Evolutionary conservation across 2,329 filamentous ascomycete genomes (phyloP).

Genomic region (Neofusicoccum umdonicola): DNA sequence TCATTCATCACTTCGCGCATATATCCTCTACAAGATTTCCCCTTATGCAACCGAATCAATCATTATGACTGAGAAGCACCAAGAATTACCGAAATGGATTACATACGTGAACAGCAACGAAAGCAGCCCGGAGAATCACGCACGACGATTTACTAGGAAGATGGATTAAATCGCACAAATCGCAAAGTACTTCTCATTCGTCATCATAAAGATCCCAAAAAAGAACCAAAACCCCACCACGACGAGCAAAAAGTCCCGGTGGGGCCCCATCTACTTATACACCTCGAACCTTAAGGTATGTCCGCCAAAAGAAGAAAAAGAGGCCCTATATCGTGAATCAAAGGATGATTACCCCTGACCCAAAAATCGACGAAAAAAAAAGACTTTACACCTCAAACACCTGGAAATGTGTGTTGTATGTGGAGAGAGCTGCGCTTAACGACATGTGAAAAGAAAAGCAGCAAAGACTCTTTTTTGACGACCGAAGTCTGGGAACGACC

Average conservation of each 20-base stretch:
- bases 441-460: too few relatives aligned
- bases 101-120: too few relatives aligned
- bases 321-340: background rate
- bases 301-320: background rate
- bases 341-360: background rate
- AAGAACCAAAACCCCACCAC: background rate
- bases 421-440: background rate
- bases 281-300: background rate
- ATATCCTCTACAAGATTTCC: too few relatives aligned
- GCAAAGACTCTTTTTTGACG: background rate
- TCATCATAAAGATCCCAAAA: background rate
- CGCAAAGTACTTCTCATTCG: background rate
- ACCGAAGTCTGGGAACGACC: background rate
- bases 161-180: background rate
- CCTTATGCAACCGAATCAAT: too few relatives aligned
- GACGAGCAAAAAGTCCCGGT: background rate
- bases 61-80: too few relatives aligned
- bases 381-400: slow-evolving; percentile 2
- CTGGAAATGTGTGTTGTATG: slow-evolving; percentile 6
- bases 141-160: too few relatives aligned
- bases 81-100: too few relatives aligned
- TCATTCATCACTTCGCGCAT: too few relatives aligned
- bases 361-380: background rate
- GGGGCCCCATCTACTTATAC: background rate
- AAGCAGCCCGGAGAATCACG: too few relatives aligned